phyloP scores from a whole-genome alignment of 495 filamentous ascomycete species.

The Glarea lozoyensis region DNA sequence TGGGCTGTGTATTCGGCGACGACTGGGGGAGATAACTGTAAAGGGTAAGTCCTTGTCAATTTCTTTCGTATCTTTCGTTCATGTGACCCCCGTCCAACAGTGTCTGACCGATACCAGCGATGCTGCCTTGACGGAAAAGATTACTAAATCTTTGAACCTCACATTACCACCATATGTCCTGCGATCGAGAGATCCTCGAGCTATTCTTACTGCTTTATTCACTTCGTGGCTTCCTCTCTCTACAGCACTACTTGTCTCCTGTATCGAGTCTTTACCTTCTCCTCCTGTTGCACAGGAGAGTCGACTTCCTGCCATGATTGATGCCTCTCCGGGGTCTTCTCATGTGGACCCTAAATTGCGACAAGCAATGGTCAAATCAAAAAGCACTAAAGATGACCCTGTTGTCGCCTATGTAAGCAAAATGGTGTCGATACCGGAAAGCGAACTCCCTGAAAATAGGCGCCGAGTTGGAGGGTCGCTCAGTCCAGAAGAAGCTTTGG shows the following conservation, averaged over 20 bases:
- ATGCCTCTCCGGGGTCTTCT: conserved; percentile 68
- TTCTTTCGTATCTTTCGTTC: too few species aligned
- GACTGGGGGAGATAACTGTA: conserved; percentile 67
- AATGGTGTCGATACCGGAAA: conserved; percentile 91
- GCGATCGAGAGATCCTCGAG: conserved; percentile 72
- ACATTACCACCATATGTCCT: conserved; percentile 75
- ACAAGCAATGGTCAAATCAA: conserved; percentile 75
- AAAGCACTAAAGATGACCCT: conserved; percentile 56
- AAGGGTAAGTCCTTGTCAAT: conserved; percentile 47
- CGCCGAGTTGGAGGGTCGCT: conserved; percentile 56
- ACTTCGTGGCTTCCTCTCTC: conserved; percentile 87
- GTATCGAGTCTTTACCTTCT: conserved; percentile 86
- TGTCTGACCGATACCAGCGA: conserved; percentile 45
- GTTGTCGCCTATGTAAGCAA: conserved; percentile 96
- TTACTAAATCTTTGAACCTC: conserved; percentile 83
- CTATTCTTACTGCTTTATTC: conserved; percentile 80
- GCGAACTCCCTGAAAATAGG: conserved; percentile 76
- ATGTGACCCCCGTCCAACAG: too few species aligned
- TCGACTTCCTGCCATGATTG: conserved; percentile 68
- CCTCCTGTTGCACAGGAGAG: conserved; percentile 76
- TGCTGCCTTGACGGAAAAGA: conserved; percentile 77
- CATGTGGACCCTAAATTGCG: conserved; percentile 58
- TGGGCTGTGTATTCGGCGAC: conserved; percentile 97
- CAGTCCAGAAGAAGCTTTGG: conserved; percentile 80
- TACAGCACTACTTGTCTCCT: conserved; percentile 83